A percentile compares a stretch with the other conserved stretches of the same genome.
phyloP scores from a whole-genome alignment of 805 yeast species.

The Jamesozyma piceae region DNA sequence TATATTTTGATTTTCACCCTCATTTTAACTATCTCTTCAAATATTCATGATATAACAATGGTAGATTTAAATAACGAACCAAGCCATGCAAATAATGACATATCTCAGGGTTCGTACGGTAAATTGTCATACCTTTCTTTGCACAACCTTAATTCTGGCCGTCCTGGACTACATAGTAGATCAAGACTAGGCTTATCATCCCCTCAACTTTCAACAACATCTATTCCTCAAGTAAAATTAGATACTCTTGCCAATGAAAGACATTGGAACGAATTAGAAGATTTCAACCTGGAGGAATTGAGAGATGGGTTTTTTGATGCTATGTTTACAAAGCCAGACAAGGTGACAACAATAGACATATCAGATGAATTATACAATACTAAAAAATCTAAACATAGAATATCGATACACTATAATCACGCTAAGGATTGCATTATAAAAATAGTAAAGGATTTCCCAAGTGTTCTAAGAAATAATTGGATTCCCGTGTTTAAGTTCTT shows the following conservation, averaged over 20 bases:
- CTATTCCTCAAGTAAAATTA: constrained; percentile 31
- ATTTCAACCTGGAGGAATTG: constrained; percentile 35
- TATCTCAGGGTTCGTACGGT: constrained; percentile 23
- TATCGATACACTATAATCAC: neutral
- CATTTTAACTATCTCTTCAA: too few relatives aligned
- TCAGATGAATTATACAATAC: neutral
- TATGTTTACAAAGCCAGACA: constrained; percentile 28
- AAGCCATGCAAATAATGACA: neutral
- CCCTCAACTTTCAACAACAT: constrained; percentile 24
- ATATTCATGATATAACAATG: neutral
- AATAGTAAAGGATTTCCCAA: too few relatives aligned
- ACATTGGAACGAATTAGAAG: constrained; percentile 28
- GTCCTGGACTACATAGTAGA: too few relatives aligned
- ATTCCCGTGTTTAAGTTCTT: constrained; percentile 23
- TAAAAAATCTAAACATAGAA: too few relatives aligned
- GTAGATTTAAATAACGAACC: neutral
- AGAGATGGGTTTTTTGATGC: constrained; percentile 45
- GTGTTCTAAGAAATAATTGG: constrained; percentile 15
- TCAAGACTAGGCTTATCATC: neutral
- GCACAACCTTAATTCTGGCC: constrained; percentile 10
- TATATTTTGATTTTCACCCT: too few relatives aligned
- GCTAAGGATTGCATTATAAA: neutral
- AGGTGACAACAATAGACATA: neutral
- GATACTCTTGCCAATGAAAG: constrained; percentile 21
- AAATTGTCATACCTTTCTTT: constrained; percentile 18